Evolutionary conservation across 768 basidiomycete genomes (phyloP).

Genomic region (Suillus decipiens): DNA sequence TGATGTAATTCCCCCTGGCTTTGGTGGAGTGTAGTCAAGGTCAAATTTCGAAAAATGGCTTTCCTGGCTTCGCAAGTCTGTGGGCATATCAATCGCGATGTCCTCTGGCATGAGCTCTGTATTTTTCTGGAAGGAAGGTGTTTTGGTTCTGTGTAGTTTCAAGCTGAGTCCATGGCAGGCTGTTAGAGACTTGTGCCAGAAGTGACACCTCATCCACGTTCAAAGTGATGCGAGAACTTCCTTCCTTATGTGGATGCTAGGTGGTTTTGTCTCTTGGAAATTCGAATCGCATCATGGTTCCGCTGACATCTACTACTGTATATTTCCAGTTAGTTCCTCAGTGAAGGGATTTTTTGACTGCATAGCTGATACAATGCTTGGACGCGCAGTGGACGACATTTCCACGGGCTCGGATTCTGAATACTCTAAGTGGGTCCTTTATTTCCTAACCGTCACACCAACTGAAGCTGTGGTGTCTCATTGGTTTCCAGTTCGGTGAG

Average conservation of each 20-base stretch:
- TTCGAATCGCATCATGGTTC: slow-evolving; percentile 9
- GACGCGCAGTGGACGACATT: slow-evolving; percentile 73
- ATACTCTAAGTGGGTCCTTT: slow-evolving; percentile 79
- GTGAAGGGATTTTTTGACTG: slow-evolving; percentile 17
- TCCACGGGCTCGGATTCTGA: slow-evolving; percentile 94
- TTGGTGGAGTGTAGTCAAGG: slow-evolving; percentile 16
- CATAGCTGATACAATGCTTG: slow-evolving; percentile 35
- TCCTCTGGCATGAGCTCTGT: slow-evolving; percentile 30
- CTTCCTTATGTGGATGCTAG: slow-evolving; percentile 16
- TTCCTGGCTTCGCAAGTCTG: slow-evolving; percentile 30
- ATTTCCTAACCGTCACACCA: slow-evolving; percentile 6
- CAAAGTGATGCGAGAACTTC: slow-evolving; percentile 16
- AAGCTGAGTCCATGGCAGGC: not conserved
- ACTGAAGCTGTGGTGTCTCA: not conserved
- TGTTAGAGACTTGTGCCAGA: not conserved
- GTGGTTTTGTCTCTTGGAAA: slow-evolving; percentile 14
- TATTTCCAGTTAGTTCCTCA: slow-evolving; percentile 26
- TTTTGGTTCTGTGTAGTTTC: not conserved
- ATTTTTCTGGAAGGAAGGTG: not conserved
- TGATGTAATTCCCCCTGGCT: slow-evolving; percentile 36
- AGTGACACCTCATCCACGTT: not conserved
- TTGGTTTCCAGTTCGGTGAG: slow-evolving; percentile 29
- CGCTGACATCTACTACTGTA: slow-evolving; percentile 11
- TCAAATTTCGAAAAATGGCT: slow-evolving; percentile 17
- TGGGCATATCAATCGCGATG: slow-evolving; percentile 35